phyloP scores from a whole-genome alignment of 2,329 filamentous ascomycete species.

The Periconia digitata region DNA sequence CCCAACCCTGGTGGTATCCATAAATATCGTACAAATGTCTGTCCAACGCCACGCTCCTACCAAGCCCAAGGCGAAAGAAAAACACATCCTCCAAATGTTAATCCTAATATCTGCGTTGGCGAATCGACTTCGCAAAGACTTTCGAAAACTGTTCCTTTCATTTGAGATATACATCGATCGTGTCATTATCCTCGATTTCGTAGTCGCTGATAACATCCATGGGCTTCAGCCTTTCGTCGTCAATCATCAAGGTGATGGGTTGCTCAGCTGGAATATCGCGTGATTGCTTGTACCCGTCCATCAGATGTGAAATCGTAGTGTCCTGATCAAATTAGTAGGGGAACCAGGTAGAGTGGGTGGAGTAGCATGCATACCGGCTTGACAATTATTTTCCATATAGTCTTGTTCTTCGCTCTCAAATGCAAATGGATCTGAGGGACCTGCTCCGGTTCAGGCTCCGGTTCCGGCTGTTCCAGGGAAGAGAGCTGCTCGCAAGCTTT shows the following conservation, averaged over 20 bases:
- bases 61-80: background rate
- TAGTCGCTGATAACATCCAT: constrained; percentile 33
- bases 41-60: constrained; percentile 13
- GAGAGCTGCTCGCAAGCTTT: constrained; percentile 43
- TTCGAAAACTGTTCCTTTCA: constrained; percentile 15
- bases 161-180: constrained; percentile 40
- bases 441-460: constrained; percentile 22
- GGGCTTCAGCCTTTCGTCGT: constrained; percentile 40
- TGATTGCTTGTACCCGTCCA: constrained; percentile 29
- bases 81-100: background rate
- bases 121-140: no score
- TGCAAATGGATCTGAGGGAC: constrained; percentile 48
- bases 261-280: constrained; percentile 25
- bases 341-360: background rate
- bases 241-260: constrained; percentile 39
- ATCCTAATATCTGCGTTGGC: no score
- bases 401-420: constrained; percentile 54
- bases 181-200: constrained; percentile 42
- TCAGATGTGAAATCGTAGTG: constrained; percentile 34
- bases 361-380: constrained; percentile 43
- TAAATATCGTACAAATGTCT: constrained; percentile 1
- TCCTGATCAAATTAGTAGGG: constrained; percentile 20
- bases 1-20: constrained; percentile 2
- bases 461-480: constrained; percentile 15
- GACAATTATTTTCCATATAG: constrained; percentile 55